Evolutionary conservation across 495 filamentous ascomycete genomes (phyloP).

Genomic region (Polyplosphaeria fusca): DNA sequence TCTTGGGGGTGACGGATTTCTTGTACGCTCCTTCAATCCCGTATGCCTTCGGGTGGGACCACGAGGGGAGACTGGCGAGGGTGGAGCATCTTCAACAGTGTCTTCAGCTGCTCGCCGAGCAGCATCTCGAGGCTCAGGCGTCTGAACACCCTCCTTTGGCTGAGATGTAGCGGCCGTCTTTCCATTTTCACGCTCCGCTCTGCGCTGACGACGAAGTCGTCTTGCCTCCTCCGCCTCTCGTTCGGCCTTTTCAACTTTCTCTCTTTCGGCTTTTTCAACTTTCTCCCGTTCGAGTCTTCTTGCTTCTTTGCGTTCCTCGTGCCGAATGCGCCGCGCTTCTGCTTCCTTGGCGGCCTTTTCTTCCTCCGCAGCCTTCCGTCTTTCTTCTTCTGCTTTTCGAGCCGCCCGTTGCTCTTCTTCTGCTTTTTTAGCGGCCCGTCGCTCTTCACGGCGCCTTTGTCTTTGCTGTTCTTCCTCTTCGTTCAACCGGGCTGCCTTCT

Average conservation of each 20-base stretch:
- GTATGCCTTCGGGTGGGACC: conserved; percentile 17
- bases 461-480: conserved; percentile 60
- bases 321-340: conserved; percentile 8
- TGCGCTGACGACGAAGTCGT: conserved; percentile 16
- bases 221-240: conserved; percentile 6
- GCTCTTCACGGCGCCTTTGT: conserved; percentile 64
- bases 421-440: not conserved
- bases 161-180: conserved; percentile 1
- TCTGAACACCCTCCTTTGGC: conserved; percentile 1
- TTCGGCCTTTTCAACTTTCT: conserved; percentile 1
- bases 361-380: not conserved
- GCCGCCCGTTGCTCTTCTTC: not conserved
- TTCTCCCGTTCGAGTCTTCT: not conserved
- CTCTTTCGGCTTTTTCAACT: not conserved
- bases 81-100: conserved; percentile 13
- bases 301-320: conserved; percentile 10
- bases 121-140: conserved; percentile 21
- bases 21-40: conserved; percentile 9
- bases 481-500: conserved; percentile 66
- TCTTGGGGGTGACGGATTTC: conserved; percentile 11
- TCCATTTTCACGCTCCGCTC: conserved; percentile 19
- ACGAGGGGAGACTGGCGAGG: conserved; percentile 23
- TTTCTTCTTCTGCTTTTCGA: not conserved
- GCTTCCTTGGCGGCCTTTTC: not conserved
- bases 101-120: conserved; percentile 32